These are phyloP conservation scores for Collybia mongolica DNA, from an alignment of 768 basidiomycete genomes.

Conservation along the genomic window DNA sequence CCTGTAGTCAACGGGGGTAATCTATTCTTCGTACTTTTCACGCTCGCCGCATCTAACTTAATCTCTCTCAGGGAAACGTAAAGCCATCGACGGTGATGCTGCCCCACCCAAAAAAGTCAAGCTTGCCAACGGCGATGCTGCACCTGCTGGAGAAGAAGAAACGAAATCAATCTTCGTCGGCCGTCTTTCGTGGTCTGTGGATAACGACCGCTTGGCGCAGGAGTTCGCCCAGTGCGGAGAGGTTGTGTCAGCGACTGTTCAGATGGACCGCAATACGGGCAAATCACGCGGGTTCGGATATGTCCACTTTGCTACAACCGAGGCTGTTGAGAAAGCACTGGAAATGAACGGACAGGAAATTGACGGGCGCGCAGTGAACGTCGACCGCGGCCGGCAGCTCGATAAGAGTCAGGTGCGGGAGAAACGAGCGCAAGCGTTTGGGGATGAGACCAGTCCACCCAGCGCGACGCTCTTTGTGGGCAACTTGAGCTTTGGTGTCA, in stretches of 20 bases:
- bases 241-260: slow-evolving; percentile 86
- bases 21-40: slow-evolving; percentile 3
- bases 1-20: slow-evolving; percentile 37
- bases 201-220: slow-evolving; percentile 90
- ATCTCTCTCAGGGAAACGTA: slow-evolving; percentile 63
- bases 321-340: slow-evolving; percentile 80
- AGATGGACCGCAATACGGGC: slow-evolving; percentile 78
- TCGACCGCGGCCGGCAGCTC: slow-evolving; percentile 74
- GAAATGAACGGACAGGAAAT: slow-evolving; percentile 83
- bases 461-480: slow-evolving; percentile 86
- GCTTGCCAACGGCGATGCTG: slow-evolving; percentile 56
- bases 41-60: slow-evolving; percentile 3
- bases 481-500: slow-evolving; percentile 78
- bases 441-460: slow-evolving; percentile 64
- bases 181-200: slow-evolving; percentile 92
- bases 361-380: slow-evolving; percentile 85
- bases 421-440: slow-evolving; percentile 74
- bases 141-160: slow-evolving; percentile 42
- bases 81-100: slow-evolving; percentile 63
- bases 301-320: slow-evolving; percentile 69
- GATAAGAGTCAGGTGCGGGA: slow-evolving; percentile 58
- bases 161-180: slow-evolving; percentile 87
- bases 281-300: slow-evolving; percentile 86
- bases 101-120: slow-evolving; percentile 82
- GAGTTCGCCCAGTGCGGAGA: slow-evolving; percentile 92